Evolutionary conservation across 83 land plant species (phyloP).

Genomic region (Isoetes engelmannii): DNA sequence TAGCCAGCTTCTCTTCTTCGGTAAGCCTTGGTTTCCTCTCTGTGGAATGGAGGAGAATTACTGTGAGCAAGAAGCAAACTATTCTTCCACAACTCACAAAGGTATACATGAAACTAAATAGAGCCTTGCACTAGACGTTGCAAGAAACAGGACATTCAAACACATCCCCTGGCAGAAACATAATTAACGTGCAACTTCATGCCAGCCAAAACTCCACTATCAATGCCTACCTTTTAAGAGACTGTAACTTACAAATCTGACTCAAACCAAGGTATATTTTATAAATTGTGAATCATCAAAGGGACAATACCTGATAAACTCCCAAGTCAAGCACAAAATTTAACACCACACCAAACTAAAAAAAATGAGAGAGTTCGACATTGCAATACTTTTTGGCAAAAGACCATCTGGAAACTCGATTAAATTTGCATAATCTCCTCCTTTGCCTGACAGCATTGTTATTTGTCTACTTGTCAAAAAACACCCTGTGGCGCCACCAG

Average conservation of each 20-base stretch:
- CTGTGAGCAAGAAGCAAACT: not conserved
- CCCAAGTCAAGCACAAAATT: too few relatives aligned
- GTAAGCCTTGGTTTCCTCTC: slow-evolving; percentile 28
- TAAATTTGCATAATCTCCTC: slow-evolving; percentile 22
- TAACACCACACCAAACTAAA: not conserved
- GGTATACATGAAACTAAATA: too few relatives aligned
- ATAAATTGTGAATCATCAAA: too few relatives aligned
- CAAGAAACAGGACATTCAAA: too few relatives aligned
- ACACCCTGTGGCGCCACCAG: slow-evolving; percentile 8
- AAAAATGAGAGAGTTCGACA: slow-evolving; percentile 10
- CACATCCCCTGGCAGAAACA: too few relatives aligned
- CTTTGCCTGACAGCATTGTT: slow-evolving; percentile 33
- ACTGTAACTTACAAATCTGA: too few relatives aligned
- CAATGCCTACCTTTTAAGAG: too few relatives aligned
- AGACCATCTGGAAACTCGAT: slow-evolving; percentile 43
- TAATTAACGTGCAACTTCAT: too few relatives aligned
- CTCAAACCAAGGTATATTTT: too few relatives aligned
- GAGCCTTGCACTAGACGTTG: too few relatives aligned
- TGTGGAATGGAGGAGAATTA: slow-evolving; percentile 13
- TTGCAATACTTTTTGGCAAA: slow-evolving; percentile 16
- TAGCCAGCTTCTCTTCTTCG: slow-evolving; percentile 35
- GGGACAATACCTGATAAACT: not conserved
- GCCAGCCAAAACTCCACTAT: too few relatives aligned
- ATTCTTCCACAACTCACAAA: too few relatives aligned
- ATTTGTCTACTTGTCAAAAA: slow-evolving; percentile 37